phyloP scores from a whole-genome alignment of 108 stramenopile species.

The Nitzschia sp. region DNA sequence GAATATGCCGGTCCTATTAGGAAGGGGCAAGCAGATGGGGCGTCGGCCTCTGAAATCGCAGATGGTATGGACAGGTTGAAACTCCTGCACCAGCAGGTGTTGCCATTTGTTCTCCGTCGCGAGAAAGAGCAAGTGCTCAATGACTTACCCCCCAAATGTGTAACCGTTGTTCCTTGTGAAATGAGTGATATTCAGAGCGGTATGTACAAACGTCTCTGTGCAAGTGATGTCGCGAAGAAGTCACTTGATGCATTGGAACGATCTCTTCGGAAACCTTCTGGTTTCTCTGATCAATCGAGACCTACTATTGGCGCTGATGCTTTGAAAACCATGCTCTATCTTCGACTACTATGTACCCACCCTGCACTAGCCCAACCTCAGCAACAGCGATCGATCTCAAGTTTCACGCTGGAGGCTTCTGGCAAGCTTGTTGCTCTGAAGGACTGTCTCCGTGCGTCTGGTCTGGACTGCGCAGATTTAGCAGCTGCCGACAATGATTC shows the following conservation, averaged over 20 bases:
- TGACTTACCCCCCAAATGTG: slow-evolving; percentile 92
- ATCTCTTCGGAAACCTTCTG: slow-evolving; percentile 4
- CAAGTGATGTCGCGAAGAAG: slow-evolving; percentile 35
- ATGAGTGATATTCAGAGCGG: slow-evolving; percentile 65
- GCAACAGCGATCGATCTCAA: slow-evolving; percentile 1
- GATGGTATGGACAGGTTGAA: slow-evolving; percentile 76
- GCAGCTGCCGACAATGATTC: slow-evolving; percentile 80
- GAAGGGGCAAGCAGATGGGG: slow-evolving; percentile 62
- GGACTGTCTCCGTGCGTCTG: slow-evolving; percentile 71
- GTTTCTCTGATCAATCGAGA: slow-evolving; percentile 7
- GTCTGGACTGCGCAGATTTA: slow-evolving; percentile 57
- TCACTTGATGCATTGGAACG: slow-evolving; percentile 40
- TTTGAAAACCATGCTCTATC: slow-evolving; percentile 69
- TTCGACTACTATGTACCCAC: slow-evolving; percentile 87
- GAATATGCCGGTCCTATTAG: slow-evolving; percentile 83
- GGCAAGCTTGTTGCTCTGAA: slow-evolving; percentile 82
- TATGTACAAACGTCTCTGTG: slow-evolving; percentile 59
- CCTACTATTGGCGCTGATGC: slow-evolving; percentile 42
- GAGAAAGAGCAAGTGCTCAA: slow-evolving; percentile 93
- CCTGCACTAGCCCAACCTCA: slow-evolving; percentile 57
- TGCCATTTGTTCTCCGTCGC: slow-evolving; percentile 91
- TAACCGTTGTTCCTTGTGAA: slow-evolving; percentile 79
- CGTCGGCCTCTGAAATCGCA: slow-evolving; percentile 55
- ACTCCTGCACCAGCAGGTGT: slow-evolving; percentile 86
- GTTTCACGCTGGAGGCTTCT: slow-evolving; percentile 48